Percentiles rank a stretch among this genome's conserved stretches.
phyloP scores from a whole-genome alignment of 2,329 filamentous ascomycete genomes.

The Calonectria henricotiae region DNA sequence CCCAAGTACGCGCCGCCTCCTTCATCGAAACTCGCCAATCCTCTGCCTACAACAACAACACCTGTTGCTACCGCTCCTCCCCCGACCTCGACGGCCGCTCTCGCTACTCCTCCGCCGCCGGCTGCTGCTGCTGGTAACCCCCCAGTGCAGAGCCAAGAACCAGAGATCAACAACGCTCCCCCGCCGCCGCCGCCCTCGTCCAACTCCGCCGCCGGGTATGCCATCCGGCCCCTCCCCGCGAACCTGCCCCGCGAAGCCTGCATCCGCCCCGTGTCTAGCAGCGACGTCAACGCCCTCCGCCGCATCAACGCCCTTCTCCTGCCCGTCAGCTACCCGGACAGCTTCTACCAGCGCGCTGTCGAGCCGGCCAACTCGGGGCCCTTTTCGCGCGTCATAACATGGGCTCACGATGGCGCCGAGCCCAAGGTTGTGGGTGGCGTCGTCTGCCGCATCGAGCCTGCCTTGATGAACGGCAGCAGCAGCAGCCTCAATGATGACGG shows the following conservation, averaged over 20 bases:
- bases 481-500: slow-evolving; percentile 18
- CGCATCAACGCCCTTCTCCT: slow-evolving; percentile 78
- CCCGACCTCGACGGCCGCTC: slow-evolving; percentile 34
- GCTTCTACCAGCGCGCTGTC: slow-evolving; percentile 73
- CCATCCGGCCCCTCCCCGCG: slow-evolving; percentile 55
- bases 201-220: slow-evolving; percentile 38
- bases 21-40: slow-evolving; percentile 45
- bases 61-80: not conserved
- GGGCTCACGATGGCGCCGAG: slow-evolving; percentile 63
- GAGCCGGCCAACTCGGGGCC: slow-evolving; percentile 67
- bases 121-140: slow-evolving; percentile 17
- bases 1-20: slow-evolving; percentile 59
- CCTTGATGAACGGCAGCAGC: slow-evolving; percentile 42
- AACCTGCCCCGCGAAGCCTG: slow-evolving; percentile 65
- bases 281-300: slow-evolving; percentile 73
- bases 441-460: slow-evolving; percentile 73
- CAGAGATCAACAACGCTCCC: slow-evolving; percentile 22
- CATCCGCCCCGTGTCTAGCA: slow-evolving; percentile 67
- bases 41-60: slow-evolving; percentile 45
- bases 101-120: slow-evolving; percentile 44
- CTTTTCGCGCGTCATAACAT: slow-evolving; percentile 75
- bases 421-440: slow-evolving; percentile 74
- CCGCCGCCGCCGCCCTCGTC: slow-evolving; percentile 10
- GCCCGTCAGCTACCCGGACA: slow-evolving; percentile 75
- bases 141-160: slow-evolving; percentile 53